Evolutionary conservation across 176 grass and related monocot genomes (phyloP).

Genomic region (Phoenix roebelenii): DNA sequence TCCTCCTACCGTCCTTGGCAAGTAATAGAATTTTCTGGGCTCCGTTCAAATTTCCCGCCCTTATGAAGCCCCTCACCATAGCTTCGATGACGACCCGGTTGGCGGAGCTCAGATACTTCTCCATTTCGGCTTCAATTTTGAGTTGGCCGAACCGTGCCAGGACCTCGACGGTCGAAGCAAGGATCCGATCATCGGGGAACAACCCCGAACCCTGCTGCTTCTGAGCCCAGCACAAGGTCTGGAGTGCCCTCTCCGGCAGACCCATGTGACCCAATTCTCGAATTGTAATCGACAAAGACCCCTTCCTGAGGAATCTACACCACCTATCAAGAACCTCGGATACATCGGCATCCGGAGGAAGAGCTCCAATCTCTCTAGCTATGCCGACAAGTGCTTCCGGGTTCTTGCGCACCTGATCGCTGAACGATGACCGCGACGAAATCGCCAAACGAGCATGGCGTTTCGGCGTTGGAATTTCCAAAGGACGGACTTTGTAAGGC

Average conservation of each 20-base stretch:
- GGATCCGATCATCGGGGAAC: slow-evolving; percentile 59
- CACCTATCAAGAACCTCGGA: slow-evolving; percentile 48
- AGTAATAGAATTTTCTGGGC: slow-evolving; percentile 53
- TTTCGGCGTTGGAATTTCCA: slow-evolving; percentile 32
- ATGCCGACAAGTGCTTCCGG: slow-evolving; percentile 49
- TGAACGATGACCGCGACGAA: slow-evolving; percentile 30
- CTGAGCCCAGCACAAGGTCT: slow-evolving; percentile 73
- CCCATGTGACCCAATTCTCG: slow-evolving; percentile 86
- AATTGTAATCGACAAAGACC: slow-evolving; percentile 71
- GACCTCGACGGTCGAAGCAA: slow-evolving; percentile 55
- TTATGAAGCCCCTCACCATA: slow-evolving; percentile 57
- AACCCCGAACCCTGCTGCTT: slow-evolving; percentile 23
- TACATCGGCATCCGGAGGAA: slow-evolving; percentile 29
- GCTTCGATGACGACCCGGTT: slow-evolving; percentile 63
- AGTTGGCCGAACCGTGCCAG: slow-evolving; percentile 45
- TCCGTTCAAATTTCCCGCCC: slow-evolving; percentile 37
- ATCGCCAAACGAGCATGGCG: slow-evolving; percentile 39
- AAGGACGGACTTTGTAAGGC: slow-evolving; percentile 36
- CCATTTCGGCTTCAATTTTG: slow-evolving; percentile 32
- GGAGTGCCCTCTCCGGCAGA: slow-evolving; percentile 43
- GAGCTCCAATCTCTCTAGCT: slow-evolving; percentile 45
- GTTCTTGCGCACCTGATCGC: slow-evolving; percentile 54
- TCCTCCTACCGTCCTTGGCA: slow-evolving; percentile 45
- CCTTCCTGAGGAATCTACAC: slow-evolving; percentile 60
- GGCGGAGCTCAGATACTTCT: slow-evolving; percentile 43